These are phyloP conservation scores for Diaporthe australafricana DNA, from an alignment of 2,329 filamentous ascomycete species.

Conservation along the genomic window DNA sequence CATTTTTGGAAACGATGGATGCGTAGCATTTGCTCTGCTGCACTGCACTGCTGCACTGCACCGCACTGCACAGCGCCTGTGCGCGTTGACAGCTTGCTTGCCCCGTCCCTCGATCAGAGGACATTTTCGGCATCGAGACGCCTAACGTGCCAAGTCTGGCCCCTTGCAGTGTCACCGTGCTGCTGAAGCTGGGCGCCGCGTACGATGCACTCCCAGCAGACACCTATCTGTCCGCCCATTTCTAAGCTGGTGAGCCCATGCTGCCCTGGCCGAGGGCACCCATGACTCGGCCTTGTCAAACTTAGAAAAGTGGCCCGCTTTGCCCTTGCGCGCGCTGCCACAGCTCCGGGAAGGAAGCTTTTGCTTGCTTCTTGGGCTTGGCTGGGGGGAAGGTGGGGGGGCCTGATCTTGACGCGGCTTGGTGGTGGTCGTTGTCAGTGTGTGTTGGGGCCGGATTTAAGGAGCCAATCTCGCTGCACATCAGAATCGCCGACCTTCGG, in stretches of 20 bases:
- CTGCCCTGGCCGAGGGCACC: not conserved
- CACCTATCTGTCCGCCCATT: not conserved
- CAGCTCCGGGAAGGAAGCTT: not conserved
- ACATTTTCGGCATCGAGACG: conserved; percentile 15
- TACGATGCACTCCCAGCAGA: not conserved
- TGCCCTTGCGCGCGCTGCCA: conserved; percentile 7
- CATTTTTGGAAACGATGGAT: not conserved
- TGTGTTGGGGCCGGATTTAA: conserved; percentile 5
- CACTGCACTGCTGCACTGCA: too few species aligned
- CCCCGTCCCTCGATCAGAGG: not conserved
- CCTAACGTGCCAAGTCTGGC: conserved; percentile 11
- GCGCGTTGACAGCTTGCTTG: not conserved
- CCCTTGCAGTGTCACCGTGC: conserved; percentile 7
- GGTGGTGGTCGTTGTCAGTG: not conserved
- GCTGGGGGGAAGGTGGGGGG: not conserved
- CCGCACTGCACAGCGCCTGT: not conserved
- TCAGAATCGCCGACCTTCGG: not conserved
- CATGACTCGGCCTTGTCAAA: conserved; percentile 27
- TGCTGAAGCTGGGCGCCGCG: conserved; percentile 16
- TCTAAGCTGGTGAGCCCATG: not conserved
- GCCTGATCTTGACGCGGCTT: not conserved
- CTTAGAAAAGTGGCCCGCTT: conserved; percentile 23
- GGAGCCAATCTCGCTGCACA: not conserved
- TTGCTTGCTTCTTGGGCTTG: not conserved
- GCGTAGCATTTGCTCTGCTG: conserved; percentile 7